A percentile compares a stretch with the other conserved stretches of the same genome.
Conservation (phyloP, 2,329 filamentous ascomycete genomes). For the Sporothrix globosa region DNA sequence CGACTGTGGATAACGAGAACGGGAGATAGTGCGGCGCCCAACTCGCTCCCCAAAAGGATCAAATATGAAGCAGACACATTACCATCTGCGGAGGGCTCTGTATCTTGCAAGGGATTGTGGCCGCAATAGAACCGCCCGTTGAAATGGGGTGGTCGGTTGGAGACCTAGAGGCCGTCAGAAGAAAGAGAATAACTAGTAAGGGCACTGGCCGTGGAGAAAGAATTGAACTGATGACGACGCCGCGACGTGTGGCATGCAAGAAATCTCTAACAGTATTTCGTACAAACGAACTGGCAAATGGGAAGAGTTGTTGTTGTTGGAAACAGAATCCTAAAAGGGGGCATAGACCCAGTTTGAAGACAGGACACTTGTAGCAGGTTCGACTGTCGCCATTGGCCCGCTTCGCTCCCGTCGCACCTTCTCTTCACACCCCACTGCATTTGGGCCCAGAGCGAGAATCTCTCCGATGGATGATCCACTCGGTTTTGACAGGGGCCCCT, state of each 20-base stretch:
- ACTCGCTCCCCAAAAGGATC: constrained; percentile 3
- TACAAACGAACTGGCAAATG: background rate
- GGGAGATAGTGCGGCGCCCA: background rate
- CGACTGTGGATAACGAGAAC: constrained; percentile 4
- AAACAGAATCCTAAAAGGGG: constrained; percentile 10
- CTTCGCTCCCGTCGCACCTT: constrained; percentile 22
- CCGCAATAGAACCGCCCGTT: background rate
- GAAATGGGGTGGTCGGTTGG: background rate
- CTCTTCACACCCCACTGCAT: constrained; percentile 2
- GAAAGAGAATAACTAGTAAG: background rate
- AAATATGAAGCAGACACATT: background rate
- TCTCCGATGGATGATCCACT: background rate
- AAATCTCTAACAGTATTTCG: background rate
- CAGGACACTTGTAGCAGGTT: constrained; percentile 12
- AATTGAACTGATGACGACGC: constrained; percentile 24
- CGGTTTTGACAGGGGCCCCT: constrained; percentile 5
- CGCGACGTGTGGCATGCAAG: constrained; percentile 1
- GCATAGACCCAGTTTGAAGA: constrained; percentile 24
- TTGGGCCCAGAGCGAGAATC: background rate
- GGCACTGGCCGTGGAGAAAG: constrained; percentile 9
- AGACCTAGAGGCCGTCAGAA: background rate
- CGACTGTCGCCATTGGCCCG: constrained; percentile 26
- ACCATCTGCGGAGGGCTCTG: background rate
- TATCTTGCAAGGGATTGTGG: background rate
- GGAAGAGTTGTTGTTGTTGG: background rate